These are phyloP conservation scores for Suillus cothurnatus DNA, from an alignment of 768 basidiomycete genomes.

Conservation along the genomic window DNA sequence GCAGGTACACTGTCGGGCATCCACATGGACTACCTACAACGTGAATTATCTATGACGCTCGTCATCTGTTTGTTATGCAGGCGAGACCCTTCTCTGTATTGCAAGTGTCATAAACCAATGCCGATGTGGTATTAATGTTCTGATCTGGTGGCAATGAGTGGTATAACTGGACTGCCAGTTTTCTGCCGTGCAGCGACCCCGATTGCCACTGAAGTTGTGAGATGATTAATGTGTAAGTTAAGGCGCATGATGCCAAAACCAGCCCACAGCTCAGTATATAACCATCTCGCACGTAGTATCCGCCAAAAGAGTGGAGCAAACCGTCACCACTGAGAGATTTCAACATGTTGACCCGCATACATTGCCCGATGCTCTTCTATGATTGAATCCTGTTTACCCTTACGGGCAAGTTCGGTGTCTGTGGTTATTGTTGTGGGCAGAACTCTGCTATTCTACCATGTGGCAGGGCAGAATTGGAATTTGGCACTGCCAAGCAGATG, in stretches of 20 bases:
- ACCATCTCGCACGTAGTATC: background rate
- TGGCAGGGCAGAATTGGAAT: too few relatives aligned
- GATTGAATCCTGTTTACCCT: too few relatives aligned
- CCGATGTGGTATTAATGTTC: background rate
- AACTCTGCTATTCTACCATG: too few relatives aligned
- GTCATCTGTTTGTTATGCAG: background rate
- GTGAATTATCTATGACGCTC: background rate
- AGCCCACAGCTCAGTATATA: background rate
- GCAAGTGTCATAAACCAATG: background rate
- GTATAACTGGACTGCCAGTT: background rate
- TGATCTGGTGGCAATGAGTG: background rate
- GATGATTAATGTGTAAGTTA: background rate
- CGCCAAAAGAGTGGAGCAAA: too few relatives aligned
- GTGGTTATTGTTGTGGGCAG: too few relatives aligned
- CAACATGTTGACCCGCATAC: too few relatives aligned
- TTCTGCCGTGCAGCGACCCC: background rate
- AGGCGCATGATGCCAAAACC: background rate
- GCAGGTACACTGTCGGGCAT: background rate
- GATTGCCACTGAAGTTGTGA: background rate
- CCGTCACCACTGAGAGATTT: too few relatives aligned
- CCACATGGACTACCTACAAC: background rate
- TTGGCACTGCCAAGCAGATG: too few relatives aligned
- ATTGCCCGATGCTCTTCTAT: too few relatives aligned
- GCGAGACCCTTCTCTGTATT: background rate
- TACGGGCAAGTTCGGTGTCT: too few relatives aligned